These are phyloP conservation scores for Gynostemma pentaphyllum DNA, from an alignment of 306 rosid genomes.

Conservation along the genomic window DNA sequence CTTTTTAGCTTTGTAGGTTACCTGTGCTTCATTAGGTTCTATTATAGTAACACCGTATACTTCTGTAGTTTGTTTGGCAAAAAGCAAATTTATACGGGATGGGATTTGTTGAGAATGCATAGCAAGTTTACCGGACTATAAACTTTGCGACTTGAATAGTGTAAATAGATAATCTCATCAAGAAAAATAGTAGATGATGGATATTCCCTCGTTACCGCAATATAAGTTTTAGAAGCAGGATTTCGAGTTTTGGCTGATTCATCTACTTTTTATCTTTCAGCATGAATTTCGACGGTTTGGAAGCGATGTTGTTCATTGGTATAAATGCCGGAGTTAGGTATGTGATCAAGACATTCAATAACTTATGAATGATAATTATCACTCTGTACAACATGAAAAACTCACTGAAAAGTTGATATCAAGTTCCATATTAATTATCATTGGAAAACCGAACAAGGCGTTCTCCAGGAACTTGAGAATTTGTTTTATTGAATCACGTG, in stretches of 20 bases:
- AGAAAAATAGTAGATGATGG: too few species aligned
- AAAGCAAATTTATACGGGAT: neutral
- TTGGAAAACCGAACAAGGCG: neutral
- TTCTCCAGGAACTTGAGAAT: neutral
- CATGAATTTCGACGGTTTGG: constrained; percentile 69
- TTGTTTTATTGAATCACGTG: too few species aligned
- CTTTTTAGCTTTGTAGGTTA: neutral
- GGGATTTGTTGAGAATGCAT: neutral
- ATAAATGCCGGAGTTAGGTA: constrained; percentile 87
- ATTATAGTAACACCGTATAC: neutral
- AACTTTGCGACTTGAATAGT: neutral
- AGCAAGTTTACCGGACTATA: neutral
- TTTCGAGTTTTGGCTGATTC: constrained; percentile 8
- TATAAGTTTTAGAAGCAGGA: neutral
- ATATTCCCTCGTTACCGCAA: neutral
- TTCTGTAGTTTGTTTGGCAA: neutral
- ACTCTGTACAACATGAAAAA: neutral
- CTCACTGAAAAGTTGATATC: neutral
- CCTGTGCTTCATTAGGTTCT: neutral
- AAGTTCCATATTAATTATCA: neutral
- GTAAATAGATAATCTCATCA: neutral
- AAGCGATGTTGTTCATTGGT: constrained; percentile 77
- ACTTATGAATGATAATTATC: too few species aligned
- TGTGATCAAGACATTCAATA: neutral
- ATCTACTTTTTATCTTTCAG: constrained; percentile 29